phyloP scores from a whole-genome alignment of 2,329 filamentous ascomycete species.

The Aspergillus ibericus region DNA sequence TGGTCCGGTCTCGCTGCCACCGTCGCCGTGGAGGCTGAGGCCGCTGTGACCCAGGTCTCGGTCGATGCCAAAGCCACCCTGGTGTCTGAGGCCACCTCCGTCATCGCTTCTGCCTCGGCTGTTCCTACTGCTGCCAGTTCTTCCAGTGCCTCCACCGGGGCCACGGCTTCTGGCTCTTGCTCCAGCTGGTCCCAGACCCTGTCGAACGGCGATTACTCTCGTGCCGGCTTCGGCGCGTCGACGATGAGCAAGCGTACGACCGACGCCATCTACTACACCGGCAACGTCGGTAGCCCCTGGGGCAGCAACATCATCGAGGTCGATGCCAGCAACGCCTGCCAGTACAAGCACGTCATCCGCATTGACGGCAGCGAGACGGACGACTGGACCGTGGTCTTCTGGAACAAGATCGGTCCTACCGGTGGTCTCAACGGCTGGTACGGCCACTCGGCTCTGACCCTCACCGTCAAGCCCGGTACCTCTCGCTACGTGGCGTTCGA shows the following conservation, averaged over 20 bases:
- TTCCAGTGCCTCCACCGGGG: conserved; percentile 8
- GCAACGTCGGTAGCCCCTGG: conserved; percentile 40
- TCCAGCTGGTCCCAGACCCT: conserved; percentile 26
- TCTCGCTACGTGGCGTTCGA: conserved; percentile 42
- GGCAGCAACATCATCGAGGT: conserved; percentile 45
- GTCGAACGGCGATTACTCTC: conserved; percentile 23
- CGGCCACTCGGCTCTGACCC: conserved; percentile 34
- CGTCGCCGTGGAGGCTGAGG: conserved; percentile 13
- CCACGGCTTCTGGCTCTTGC: conserved; percentile 12
- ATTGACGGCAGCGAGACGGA: conserved; percentile 34
- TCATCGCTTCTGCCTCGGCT: conserved; percentile 13
- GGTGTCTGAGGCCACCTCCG: conserved; percentile 13
- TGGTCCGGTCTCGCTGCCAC: conserved; percentile 28
- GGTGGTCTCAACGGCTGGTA: conserved; percentile 35
- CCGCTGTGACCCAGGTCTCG: conserved; percentile 13
- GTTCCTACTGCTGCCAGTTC: conserved; percentile 15
- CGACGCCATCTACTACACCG: conserved; percentile 29
- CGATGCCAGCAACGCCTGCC: conserved; percentile 28
- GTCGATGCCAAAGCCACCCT: conserved; percentile 14
- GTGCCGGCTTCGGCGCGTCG: conserved; percentile 35
- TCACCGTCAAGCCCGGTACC: conserved; percentile 32
- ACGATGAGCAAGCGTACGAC: conserved; percentile 13
- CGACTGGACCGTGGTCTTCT: conserved; percentile 40
- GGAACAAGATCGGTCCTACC: conserved; percentile 41
- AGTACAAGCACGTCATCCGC: conserved; percentile 39